phyloP scores from a whole-genome alignment of 768 basidiomycete species.

The Asterophora parasitica region DNA sequence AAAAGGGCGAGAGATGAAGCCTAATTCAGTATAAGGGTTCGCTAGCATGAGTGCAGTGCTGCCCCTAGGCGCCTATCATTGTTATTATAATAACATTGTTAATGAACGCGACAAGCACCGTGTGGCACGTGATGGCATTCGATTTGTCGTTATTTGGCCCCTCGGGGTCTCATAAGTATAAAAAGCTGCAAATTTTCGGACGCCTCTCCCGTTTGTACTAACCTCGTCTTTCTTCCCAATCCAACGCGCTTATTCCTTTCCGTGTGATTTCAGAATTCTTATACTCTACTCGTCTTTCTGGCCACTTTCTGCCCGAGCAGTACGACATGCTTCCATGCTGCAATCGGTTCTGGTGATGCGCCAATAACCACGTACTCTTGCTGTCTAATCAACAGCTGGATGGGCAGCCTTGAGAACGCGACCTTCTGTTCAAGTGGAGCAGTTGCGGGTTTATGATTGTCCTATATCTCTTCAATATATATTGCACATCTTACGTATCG shows the following conservation, averaged over 20 bases:
- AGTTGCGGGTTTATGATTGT: conserved; percentile 27
- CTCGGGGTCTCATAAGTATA: not conserved
- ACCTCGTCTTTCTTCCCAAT: no score
- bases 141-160: conserved; percentile 5
- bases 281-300: conserved; percentile 19
- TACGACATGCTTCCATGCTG: conserved; percentile 53
- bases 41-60: no score
- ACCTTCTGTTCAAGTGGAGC: conserved; percentile 30
- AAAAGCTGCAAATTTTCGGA: not conserved
- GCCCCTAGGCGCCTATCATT: no score
- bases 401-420: conserved; percentile 39
- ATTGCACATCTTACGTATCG: no score
- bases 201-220: no score
- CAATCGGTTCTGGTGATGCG: conserved; percentile 77
- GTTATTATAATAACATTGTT: no score
- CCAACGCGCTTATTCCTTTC: not conserved
- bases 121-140: conserved; percentile 7
- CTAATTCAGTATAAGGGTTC: no score
- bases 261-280: not conserved
- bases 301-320: conserved; percentile 82
- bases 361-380: conserved; percentile 49
- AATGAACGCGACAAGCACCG: not conserved
- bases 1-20: no score
- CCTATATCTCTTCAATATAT: conserved; percentile 22
- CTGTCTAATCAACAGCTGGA: conserved; percentile 53